Evolutionary conservation across 768 basidiomycete species (phyloP).

Genomic region (Amyloporia xantha): DNA sequence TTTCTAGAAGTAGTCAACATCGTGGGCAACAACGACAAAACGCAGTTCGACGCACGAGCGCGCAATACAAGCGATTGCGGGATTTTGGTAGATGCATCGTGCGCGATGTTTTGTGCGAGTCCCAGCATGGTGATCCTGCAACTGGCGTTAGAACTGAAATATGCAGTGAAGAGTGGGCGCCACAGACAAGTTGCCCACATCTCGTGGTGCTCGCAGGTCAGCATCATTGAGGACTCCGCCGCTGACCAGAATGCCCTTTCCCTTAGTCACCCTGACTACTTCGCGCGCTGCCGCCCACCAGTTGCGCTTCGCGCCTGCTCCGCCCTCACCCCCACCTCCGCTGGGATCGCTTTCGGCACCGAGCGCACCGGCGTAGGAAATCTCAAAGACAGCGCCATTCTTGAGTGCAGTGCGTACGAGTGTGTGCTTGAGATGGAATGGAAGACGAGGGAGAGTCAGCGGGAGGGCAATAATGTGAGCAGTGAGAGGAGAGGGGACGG

Average conservation of each 20-base stretch:
- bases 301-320: conserved; percentile 56
- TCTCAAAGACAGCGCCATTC: conserved; percentile 80
- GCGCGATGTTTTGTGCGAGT: conserved; percentile 60
- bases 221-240: conserved; percentile 55
- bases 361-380: conserved; percentile 70
- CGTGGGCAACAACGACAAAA: neutral
- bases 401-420: conserved; percentile 73
- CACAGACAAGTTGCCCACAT: conserved; percentile 80
- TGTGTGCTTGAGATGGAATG: conserved; percentile 80
- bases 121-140: conserved; percentile 60
- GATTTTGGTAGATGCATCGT: conserved; percentile 50
- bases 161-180: conserved; percentile 18
- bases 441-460: conserved; percentile 67
- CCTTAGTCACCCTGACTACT: conserved; percentile 73
- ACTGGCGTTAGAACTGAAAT: neutral
- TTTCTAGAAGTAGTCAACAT: conserved; percentile 40
- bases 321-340: conserved; percentile 47
- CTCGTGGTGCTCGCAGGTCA: conserved; percentile 64
- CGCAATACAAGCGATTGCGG: conserved; percentile 66
- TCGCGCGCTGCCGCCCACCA: conserved; percentile 83
- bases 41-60: conserved; percentile 49
- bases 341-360: conserved; percentile 50
- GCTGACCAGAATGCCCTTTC: conserved; percentile 67
- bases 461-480: conserved; percentile 79
- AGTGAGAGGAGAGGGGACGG: conserved; percentile 65